Percentiles rank a stretch among this genome's conserved stretches.
These are phyloP conservation scores for Caryopteris hybrid DNA, from an alignment of 305 asterid species.

Conservation along the genomic window DNA sequence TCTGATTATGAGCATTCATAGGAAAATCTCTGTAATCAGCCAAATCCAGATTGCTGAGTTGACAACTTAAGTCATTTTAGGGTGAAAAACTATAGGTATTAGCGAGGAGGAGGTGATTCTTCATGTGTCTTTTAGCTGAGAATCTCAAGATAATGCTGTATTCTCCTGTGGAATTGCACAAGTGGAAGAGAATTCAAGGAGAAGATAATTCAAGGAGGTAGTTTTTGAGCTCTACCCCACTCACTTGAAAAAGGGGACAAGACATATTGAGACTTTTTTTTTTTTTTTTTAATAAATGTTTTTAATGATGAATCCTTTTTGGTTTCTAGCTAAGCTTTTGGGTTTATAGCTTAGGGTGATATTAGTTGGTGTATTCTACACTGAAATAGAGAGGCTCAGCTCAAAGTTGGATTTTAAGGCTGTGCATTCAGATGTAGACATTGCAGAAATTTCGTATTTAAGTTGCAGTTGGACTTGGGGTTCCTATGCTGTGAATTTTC, in stretches of 20 bases:
- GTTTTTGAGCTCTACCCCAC: background rate
- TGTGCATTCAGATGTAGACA: slow-evolving; percentile 3
- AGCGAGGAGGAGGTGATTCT: background rate
- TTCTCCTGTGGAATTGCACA: background rate
- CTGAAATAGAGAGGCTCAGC: background rate
- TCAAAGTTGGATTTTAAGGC: background rate
- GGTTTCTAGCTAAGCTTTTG: background rate
- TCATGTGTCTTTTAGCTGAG: background rate
- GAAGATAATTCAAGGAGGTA: background rate
- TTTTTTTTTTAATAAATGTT: too few species aligned
- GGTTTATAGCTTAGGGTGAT: background rate
- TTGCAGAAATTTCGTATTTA: background rate
- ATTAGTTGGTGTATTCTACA: background rate
- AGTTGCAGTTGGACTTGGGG: background rate
- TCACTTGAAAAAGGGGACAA: background rate
- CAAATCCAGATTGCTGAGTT: background rate
- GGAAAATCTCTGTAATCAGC: background rate
- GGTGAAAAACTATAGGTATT: background rate
- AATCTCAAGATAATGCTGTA: background rate
- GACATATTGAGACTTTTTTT: too few species aligned
- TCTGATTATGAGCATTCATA: too few species aligned
- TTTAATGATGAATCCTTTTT: too few species aligned
- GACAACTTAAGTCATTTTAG: background rate
- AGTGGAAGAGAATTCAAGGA: background rate
- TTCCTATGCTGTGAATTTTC: too few species aligned